phyloP scores from a whole-genome alignment of 2,329 filamentous ascomycete species.

The Shiraia bambusicola region DNA sequence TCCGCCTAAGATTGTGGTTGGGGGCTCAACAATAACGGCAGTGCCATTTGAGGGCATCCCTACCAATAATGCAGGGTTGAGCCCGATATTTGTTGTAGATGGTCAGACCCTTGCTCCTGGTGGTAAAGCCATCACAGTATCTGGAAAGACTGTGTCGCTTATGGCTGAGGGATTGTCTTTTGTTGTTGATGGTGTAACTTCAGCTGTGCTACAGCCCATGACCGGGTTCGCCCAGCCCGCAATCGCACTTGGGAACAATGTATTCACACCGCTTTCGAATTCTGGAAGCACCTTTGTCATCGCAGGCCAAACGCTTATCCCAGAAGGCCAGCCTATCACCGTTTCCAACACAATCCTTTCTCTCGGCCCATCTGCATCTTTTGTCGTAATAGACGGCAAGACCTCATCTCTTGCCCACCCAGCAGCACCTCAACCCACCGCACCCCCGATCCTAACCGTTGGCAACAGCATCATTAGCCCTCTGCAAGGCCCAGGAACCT shows the following conservation, averaged over 20 bases:
- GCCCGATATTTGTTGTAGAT: constrained; percentile 40
- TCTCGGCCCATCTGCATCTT: constrained; percentile 31
- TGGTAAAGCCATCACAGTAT: constrained; percentile 35
- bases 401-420: constrained; percentile 39
- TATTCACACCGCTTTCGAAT: constrained; percentile 11
- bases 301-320: constrained; percentile 41
- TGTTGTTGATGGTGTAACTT: constrained; percentile 37
- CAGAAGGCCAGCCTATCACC: constrained; percentile 38
- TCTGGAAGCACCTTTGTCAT: constrained; percentile 34
- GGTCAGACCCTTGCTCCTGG: constrained; percentile 42
- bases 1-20: constrained; percentile 25
- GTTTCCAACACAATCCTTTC: constrained; percentile 39
- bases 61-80: constrained; percentile 3
- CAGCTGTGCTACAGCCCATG: constrained; percentile 34
- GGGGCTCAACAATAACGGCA: constrained; percentile 32
- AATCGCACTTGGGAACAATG: constrained; percentile 19
- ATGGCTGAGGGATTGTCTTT: constrained; percentile 26
- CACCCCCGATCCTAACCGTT: constrained; percentile 32
- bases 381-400: constrained; percentile 37
- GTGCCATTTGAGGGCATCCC: constrained; percentile 5
- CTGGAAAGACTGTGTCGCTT: constrained; percentile 38
- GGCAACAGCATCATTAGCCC: constrained; percentile 30
- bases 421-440: constrained; percentile 20
- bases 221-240: constrained; percentile 19
- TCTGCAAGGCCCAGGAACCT: constrained; percentile 34